Evolutionary conservation across 2,329 filamentous ascomycete genomes (phyloP).

Genomic region (Cercospora sp.): DNA sequence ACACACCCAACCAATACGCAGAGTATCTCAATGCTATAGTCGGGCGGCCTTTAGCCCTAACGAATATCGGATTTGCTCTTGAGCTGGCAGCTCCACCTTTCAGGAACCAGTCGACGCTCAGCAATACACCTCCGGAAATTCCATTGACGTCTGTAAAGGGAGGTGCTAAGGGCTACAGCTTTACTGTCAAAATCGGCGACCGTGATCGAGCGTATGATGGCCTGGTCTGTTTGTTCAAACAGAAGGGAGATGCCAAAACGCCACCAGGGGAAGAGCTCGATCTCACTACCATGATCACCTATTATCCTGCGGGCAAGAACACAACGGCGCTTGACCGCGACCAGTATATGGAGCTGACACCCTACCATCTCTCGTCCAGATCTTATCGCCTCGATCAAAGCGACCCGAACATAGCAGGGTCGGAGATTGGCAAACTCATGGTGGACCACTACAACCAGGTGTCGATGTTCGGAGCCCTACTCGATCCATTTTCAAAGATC

Average conservation of each 20-base stretch:
- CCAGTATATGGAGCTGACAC: not conserved
- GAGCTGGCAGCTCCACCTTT: not conserved
- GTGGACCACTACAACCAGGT: not conserved
- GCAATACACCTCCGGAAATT: not conserved
- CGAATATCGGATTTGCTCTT: not conserved
- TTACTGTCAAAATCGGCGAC: slow-evolving; percentile 19
- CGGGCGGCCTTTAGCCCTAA: slow-evolving; percentile 47
- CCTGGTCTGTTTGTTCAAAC: slow-evolving; percentile 14
- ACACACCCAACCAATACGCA: slow-evolving; percentile 42
- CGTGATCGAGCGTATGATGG: slow-evolving; percentile 16
- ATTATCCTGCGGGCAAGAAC: not conserved
- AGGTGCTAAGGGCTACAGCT: slow-evolving; percentile 1
- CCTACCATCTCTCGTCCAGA: not conserved
- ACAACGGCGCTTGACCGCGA: not conserved
- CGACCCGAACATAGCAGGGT: not conserved
- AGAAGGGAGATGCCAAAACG: not conserved
- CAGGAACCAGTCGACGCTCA: not conserved
- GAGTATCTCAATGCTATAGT: slow-evolving; percentile 42
- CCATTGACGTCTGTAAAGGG: not conserved
- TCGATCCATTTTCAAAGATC: slow-evolving; percentile 14
- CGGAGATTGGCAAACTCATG: not conserved
- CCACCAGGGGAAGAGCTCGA: not conserved
- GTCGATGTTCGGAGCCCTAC: not conserved
- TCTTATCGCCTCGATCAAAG: not conserved
- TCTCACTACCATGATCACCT: not conserved